These are phyloP conservation scores for Samsoniella hepiali DNA, from an alignment of 2,329 filamentous ascomycete species.

Conservation along the genomic window DNA sequence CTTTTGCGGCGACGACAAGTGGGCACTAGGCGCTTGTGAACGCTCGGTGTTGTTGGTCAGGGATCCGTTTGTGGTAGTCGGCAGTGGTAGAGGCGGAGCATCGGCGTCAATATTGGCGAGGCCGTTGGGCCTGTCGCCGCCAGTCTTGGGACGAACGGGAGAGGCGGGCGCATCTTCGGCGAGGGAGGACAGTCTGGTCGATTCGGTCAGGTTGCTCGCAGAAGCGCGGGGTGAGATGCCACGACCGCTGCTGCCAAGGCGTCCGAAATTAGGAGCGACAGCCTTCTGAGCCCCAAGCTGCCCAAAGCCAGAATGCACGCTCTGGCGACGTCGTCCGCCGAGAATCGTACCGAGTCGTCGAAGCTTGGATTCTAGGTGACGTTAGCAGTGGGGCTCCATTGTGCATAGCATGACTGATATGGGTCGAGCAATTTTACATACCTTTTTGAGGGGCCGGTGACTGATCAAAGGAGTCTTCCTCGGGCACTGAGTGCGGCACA, in stretches of 20 bases:
- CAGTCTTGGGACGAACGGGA: constrained; percentile 16
- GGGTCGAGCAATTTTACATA: not conserved
- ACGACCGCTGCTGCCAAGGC: constrained; percentile 59
- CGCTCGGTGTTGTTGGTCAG: not conserved
- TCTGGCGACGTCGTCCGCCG: constrained; percentile 59
- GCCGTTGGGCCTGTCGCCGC: constrained; percentile 12
- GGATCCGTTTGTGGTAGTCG: not conserved
- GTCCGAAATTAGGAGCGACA: constrained; percentile 51
- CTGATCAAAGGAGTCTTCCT: constrained; percentile 33
- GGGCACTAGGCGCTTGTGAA: constrained; percentile 38
- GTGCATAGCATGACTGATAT: not conserved
- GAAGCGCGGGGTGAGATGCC: constrained; percentile 56
- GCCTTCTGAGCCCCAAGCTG: constrained; percentile 55
- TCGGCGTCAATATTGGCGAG: not conserved
- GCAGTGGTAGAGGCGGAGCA: not conserved
- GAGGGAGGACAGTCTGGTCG: constrained; percentile 53
- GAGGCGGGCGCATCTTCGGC: constrained; percentile 48
- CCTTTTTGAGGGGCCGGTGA: constrained; percentile 15
- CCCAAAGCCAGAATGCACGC: constrained; percentile 60
- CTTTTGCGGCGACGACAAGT: constrained; percentile 44
- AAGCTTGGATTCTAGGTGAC: constrained; percentile 50
- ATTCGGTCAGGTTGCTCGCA: constrained; percentile 56
- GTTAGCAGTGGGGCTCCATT: constrained; percentile 25
- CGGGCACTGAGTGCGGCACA: constrained; percentile 21
- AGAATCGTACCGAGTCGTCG: constrained; percentile 69